Base-by-base conservation (phyloP, 176 grass and related monocot species). In the Microstegium vimineum region DNA sequence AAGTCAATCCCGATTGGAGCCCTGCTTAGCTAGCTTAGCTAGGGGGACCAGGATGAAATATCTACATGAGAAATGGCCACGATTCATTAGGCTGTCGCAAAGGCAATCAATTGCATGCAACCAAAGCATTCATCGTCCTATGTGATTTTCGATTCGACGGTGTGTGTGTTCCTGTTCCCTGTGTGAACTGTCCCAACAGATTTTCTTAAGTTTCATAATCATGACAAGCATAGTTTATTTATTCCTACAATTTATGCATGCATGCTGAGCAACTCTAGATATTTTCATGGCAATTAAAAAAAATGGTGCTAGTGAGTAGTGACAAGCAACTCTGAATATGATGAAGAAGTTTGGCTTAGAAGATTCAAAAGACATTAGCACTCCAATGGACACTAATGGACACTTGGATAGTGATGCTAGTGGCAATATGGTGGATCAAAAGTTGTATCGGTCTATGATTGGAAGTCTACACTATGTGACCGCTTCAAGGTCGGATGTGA, bases 21-120 rank as follows among this genome's bases (percentile, higher is more conserved):
- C 31, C 30, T 38, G 4, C 18, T 6, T 11, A 25, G n/a, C n/a
- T n/a, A n/a, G 16, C 15, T 51, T 16, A 56, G 52, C 52, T n/a
- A 51, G 1, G 32, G 85, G 82, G 57, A 64, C 74, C 69, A 65
- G 71, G 14, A 54, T 14, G 42, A 77, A 73, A 61, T 61, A 47
- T 83, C 80, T 20, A 42, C 68, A 41, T 26, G 25, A 81, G 33
- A 56, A 63, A 59, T 73, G 66, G 66, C 59, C 11, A 78, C 22
- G 14, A 82, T 86, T 86, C 73, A 78, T 35, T 66, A 82, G 40
- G 72, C 15, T 85, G 83, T 86, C 72, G 17, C 83, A 22, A 66
- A 64, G 22, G 37, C 73, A 86, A 82, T 72, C n/a, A 86, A 86
- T 82, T 72, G 65, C 69, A 66, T 57, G 60, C 60, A 74, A 86